Evolutionary conservation across 306 rosid genomes (phyloP), one percentile per base, ranked within the genome.

Genomic region (Vigna angularis): DNA sequence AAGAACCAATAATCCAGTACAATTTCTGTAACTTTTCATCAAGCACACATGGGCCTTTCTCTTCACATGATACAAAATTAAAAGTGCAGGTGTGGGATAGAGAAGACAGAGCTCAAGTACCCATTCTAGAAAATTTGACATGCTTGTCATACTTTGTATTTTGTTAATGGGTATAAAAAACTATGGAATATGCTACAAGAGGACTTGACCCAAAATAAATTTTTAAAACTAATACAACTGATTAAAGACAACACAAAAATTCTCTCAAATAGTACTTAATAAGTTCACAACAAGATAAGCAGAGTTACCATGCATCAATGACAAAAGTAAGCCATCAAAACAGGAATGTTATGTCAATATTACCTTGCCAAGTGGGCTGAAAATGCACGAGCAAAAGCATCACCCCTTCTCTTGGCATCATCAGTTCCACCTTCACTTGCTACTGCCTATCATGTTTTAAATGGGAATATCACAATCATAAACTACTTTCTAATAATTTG

Each of bases 381-480:
- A 85, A 96, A 96, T 44, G 98, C 99, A 69, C 83, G 94, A 73
- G 97, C 97, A 83, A 96, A 96, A 79, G 99, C 99, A 74, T 91
- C 93, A 61, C 97, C 99, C 87, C 98, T 93, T 91, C 96, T 88
- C 87, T 91, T 90, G 64, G 99, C 99, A 86, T 96, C 98, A 69
- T 93, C 98, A 10, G 97, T 93, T 78, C 98, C 93, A 80, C 98
- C 99, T 90, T 96, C 99, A 78, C 99, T 93, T 75, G 99, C 99
- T 74, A 93, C 98, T 26, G 99, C 99, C 99, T 96, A 76, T 57
- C 85, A 91, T 61, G 72, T 44, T 71, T 73, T 73, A 81, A 61
- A 42, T 6, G 13, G 17, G 81, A 73, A 48, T 45, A 64, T 84
- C 75, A 81, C 81, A 55, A 71, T 81, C 82, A 79, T 26, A 79